Percentiles rank a stretch among this genome's conserved stretches.
Evolutionary conservation across 2,329 filamentous ascomycete genomes (phyloP).

Genomic region (Diaporthe citri): DNA sequence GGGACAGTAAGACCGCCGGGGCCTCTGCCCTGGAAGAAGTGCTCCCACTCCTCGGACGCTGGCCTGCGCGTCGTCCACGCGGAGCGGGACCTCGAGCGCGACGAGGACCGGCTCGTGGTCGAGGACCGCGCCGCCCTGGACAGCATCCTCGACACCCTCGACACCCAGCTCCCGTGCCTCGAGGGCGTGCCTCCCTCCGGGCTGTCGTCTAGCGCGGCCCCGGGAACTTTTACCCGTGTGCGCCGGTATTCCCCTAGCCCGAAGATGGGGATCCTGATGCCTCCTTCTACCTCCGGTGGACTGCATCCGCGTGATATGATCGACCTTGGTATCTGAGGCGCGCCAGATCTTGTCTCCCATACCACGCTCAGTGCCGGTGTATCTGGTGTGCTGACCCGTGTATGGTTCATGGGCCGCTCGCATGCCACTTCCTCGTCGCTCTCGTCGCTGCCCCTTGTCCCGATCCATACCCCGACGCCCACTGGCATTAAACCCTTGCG

Average conservation of each 20-base stretch:
- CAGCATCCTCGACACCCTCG: conserved; percentile 31
- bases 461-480: conserved; percentile 32
- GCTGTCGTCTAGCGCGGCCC: conserved; percentile 27
- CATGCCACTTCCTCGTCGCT: neutral
- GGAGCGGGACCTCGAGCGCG: conserved; percentile 30
- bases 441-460: conserved; percentile 4
- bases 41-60: conserved; percentile 30
- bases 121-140: conserved; percentile 29
- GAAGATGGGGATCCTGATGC: conserved; percentile 26
- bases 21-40: conserved; percentile 16
- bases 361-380: neutral
- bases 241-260: neutral
- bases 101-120: conserved; percentile 28
- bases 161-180: conserved; percentile 29
- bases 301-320: neutral
- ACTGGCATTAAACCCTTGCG: neutral
- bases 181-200: conserved; percentile 7
- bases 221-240: neutral
- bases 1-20: conserved; percentile 11
- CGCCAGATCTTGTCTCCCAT: neutral
- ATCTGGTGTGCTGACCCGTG: neutral
- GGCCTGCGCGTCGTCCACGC: neutral
- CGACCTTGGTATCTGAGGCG: neutral
- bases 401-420: neutral
- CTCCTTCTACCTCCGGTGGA: neutral